These are phyloP conservation scores for Trichoderma harzianum DNA, from an alignment of 2,329 filamentous ascomycete genomes.

Conservation along the genomic window DNA sequence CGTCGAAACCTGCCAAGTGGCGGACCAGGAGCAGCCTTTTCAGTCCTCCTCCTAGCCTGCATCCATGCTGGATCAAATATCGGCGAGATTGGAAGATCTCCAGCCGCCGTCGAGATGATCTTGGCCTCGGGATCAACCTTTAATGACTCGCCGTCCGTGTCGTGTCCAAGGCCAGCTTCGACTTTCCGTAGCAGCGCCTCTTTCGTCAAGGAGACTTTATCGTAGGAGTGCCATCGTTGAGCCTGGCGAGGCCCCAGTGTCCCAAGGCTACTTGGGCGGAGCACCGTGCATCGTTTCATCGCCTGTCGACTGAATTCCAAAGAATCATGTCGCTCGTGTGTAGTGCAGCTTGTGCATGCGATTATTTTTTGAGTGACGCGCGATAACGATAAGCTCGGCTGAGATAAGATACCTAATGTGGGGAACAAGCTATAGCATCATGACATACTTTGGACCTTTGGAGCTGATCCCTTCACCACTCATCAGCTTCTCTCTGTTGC, in stretches of 20 bases:
- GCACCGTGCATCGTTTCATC: constrained; percentile 30
- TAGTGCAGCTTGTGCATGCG: neutral
- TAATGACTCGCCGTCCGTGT: constrained; percentile 29
- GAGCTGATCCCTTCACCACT: neutral
- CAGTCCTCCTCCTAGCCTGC: constrained; percentile 42
- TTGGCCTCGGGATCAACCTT: constrained; percentile 40
- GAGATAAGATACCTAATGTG: neutral
- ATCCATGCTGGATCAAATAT: constrained; percentile 51
- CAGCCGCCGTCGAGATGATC: constrained; percentile 44
- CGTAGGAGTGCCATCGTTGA: constrained; percentile 34
- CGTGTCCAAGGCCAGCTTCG: constrained; percentile 31
- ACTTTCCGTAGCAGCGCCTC: constrained; percentile 32
- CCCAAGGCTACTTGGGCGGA: constrained; percentile 21
- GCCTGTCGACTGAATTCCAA: constrained; percentile 16
- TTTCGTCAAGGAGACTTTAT: constrained; percentile 28
- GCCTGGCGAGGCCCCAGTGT: constrained; percentile 12
- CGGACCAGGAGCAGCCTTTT: constrained; percentile 34
- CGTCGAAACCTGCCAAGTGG: constrained; percentile 49
- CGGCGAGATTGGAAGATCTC: constrained; percentile 52
- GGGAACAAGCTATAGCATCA: constrained; percentile 5
- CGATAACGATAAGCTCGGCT: constrained; percentile 14
- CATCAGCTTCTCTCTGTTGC: neutral
- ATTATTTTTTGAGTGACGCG: constrained; percentile 14
- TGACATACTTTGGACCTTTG: neutral
- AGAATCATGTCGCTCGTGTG: constrained; percentile 21